Conservation (phyloP, 176 grass and related monocot genomes). For the Musa schizocarpa region DNA sequence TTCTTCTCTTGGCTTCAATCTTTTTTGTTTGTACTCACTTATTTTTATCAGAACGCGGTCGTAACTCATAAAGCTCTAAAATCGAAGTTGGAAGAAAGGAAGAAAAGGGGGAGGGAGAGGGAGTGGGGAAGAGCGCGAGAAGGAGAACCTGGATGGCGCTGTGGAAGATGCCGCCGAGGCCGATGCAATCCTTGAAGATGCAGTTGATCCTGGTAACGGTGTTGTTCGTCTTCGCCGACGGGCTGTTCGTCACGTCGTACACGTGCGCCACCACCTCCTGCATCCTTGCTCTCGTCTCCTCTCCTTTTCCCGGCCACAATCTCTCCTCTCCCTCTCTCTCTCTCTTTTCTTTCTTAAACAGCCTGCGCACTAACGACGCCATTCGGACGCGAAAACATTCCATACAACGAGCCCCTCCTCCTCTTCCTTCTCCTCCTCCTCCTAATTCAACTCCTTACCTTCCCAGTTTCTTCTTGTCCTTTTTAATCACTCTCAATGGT, state of each 20-base stretch:
- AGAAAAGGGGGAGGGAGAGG: background rate
- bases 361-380: too few species aligned
- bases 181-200: conserved; percentile 98
- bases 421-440: too few species aligned
- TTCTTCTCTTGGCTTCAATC: too few species aligned
- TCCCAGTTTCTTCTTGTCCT: too few species aligned
- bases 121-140: background rate
- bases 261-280: conserved; percentile 94
- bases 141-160: conserved; percentile 76
- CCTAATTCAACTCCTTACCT: too few species aligned
- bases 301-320: background rate
- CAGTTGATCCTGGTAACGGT: conserved; percentile 98
- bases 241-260: conserved; percentile 96
- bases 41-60: too few species aligned
- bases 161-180: conserved; percentile 99
- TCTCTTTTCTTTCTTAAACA: background rate
- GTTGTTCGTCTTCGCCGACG: conserved; percentile 92
- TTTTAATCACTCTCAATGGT: too few species aligned
- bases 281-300: conserved; percentile 24
- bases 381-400: too few species aligned
- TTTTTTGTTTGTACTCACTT: too few species aligned
- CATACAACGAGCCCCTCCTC: too few species aligned
- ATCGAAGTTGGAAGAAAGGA: background rate
- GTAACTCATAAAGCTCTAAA: too few species aligned
- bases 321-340: background rate